phyloP scores from a whole-genome alignment of 768 basidiomycete species.

The Phaffia australis region DNA sequence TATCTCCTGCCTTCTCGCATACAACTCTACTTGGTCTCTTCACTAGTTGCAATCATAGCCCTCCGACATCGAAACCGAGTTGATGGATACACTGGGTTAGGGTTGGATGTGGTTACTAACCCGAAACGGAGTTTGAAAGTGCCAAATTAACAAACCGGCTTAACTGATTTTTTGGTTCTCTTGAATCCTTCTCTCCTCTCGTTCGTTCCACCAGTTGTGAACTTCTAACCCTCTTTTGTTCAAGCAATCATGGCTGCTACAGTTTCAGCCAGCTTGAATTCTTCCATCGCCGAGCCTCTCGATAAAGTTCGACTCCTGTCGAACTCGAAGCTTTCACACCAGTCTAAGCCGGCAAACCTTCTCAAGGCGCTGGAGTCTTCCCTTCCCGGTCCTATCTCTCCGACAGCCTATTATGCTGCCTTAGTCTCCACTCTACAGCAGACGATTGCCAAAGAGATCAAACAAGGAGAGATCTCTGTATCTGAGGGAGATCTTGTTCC shows the following conservation, averaged over 20 bases:
- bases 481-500: slow-evolving; percentile 67
- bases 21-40: too few relatives aligned
- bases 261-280: background rate
- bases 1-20: too few relatives aligned
- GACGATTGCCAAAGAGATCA: slow-evolving; percentile 51
- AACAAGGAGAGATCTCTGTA: slow-evolving; percentile 39
- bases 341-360: slow-evolving; percentile 77
- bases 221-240: too few relatives aligned
- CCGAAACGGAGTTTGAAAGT: background rate
- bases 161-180: too few relatives aligned
- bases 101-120: too few relatives aligned
- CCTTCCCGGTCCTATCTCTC: slow-evolving; percentile 40
- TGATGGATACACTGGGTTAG: too few relatives aligned
- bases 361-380: slow-evolving; percentile 69
- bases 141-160: background rate
- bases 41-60: background rate
- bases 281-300: slow-evolving; percentile 38
- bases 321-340: slow-evolving; percentile 67
- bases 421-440: slow-evolving; percentile 67
- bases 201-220: too few relatives aligned
- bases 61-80: too few relatives aligned
- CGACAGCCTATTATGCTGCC: slow-evolving; percentile 93
- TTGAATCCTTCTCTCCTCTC: background rate
- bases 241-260: too few relatives aligned
- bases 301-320: slow-evolving; percentile 80